Evolutionary conservation across 371 early-diverging fungal species (phyloP).

Genomic region (Massospora cicadina): DNA sequence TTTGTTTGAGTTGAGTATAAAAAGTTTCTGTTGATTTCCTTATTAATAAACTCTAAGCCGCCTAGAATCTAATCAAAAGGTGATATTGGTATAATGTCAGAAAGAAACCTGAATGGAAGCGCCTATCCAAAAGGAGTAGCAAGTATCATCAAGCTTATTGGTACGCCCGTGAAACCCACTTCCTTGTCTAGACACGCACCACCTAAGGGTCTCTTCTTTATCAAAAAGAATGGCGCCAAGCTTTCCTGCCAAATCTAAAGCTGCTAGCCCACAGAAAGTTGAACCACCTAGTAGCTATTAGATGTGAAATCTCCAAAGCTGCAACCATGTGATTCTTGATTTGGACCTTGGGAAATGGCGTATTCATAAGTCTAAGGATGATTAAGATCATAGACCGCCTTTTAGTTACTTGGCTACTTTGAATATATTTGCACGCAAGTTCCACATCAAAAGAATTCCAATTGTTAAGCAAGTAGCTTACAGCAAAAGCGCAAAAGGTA

Average conservation of each 20-base stretch:
- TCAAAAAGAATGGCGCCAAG: constrained; percentile 36
- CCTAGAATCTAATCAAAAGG: background rate
- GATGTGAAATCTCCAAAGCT: background rate
- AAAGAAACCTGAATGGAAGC: constrained; percentile 40
- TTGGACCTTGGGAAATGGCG: constrained; percentile 61
- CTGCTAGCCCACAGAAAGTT: constrained; percentile 77
- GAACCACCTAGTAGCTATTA: constrained; percentile 54
- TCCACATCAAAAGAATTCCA: constrained; percentile 62
- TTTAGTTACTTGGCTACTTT: constrained; percentile 30
- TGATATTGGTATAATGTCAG: background rate
- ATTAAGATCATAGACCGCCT: background rate
- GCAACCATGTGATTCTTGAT: constrained; percentile 73
- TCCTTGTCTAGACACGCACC: constrained; percentile 62
- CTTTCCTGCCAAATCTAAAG: constrained; percentile 50
- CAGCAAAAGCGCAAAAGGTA: constrained; percentile 72
- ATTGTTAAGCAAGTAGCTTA: constrained; percentile 68
- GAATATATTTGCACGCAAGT: constrained; percentile 40
- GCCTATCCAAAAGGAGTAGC: constrained; percentile 98
- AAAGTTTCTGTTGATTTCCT: constrained; percentile 2
- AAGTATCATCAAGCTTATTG: constrained; percentile 86
- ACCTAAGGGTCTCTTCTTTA: constrained; percentile 38
- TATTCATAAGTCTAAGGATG: constrained; percentile 46
- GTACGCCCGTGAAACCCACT: constrained; percentile 85
- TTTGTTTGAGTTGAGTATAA: constrained; percentile 7
- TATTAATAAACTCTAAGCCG: background rate